phyloP scores from a whole-genome alignment of 805 yeast genomes.

The Starmerella stigmatis region DNA sequence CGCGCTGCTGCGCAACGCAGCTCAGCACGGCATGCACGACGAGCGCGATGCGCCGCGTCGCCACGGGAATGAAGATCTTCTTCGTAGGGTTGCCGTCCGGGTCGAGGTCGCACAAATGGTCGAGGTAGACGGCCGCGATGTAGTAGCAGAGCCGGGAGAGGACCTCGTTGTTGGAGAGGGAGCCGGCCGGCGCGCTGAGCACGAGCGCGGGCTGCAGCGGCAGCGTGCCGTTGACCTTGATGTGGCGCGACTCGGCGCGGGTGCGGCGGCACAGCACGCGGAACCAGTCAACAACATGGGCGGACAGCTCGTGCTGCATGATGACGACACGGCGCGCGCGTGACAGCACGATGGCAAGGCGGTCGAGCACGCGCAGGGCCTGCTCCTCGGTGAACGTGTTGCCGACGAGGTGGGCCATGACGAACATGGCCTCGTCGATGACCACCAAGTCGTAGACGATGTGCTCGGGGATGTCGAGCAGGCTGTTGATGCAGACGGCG shows the following conservation, averaged over 20 bases:
- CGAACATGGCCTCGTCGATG: background rate
- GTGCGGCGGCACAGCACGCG: background rate
- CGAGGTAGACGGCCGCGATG: background rate
- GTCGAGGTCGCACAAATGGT: background rate
- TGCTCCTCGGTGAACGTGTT: background rate
- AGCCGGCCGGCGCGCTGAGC: background rate
- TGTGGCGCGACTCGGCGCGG: background rate
- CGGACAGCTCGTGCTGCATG: background rate
- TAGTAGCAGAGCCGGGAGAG: background rate
- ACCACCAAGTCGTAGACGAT: background rate
- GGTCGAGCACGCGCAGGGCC: background rate
- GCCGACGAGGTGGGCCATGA: background rate
- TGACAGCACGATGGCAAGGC: background rate
- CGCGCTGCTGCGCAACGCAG: too few relatives aligned
- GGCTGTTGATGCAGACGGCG: background rate
- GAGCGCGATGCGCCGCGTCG: background rate
- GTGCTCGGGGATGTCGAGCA: background rate
- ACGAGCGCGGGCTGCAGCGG: background rate
- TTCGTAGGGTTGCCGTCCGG: background rate
- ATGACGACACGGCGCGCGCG: background rate
- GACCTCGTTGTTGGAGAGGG: background rate
- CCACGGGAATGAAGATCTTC: background rate
- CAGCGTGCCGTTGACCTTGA: background rate
- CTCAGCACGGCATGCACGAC: too few relatives aligned
- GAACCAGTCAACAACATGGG: background rate